Conservation (phyloP, 2,329 filamentous ascomycete genomes). For the Metarhizium robertsii region DNA sequence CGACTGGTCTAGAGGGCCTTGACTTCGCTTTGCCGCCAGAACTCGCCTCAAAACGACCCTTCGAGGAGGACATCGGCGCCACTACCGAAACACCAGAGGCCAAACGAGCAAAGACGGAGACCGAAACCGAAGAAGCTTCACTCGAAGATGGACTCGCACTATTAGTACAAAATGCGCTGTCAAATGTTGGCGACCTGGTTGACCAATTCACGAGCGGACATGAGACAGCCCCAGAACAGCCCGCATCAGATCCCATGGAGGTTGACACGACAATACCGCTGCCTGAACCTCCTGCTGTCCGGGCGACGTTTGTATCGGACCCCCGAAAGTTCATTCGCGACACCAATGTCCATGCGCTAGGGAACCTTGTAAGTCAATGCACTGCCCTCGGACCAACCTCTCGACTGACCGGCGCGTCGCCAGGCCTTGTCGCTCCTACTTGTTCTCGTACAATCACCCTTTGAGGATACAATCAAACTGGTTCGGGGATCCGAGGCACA, state of each 20-base stretch:
- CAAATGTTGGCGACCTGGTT: conserved; percentile 28
- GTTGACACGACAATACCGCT: conserved; percentile 19
- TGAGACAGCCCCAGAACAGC: conserved; percentile 7
- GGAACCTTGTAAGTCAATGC: conserved; percentile 27
- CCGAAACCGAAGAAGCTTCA: conserved; percentile 16
- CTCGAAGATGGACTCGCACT: conserved; percentile 27
- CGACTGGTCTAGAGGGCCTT: conserved; percentile 20
- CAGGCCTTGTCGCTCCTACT: conserved; percentile 30
- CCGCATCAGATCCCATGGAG: conserved; percentile 23
- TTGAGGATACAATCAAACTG: conserved; percentile 25
- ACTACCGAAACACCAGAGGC: conserved; percentile 19
- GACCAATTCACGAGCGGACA: conserved; percentile 18
- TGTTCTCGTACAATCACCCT: conserved; percentile 26
- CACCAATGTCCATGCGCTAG: conserved; percentile 28
- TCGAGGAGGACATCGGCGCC: conserved; percentile 18
- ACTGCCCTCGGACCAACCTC: conserved; percentile 4
- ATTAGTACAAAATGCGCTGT: conserved; percentile 31
- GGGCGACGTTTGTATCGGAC: conserved; percentile 24
- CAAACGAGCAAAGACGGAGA: conserved; percentile 26
- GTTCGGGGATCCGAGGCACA: conserved; percentile 24
- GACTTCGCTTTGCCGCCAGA: conserved; percentile 26
- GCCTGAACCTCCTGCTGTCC: conserved; percentile 19
- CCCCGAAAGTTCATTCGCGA: conserved; percentile 28
- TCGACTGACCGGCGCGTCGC: conserved; percentile 3
- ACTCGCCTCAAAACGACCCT: conserved; percentile 27